These are phyloP conservation scores for Colletotrichum falcatum DNA, from an alignment of 2,329 filamentous ascomycete genomes.

Conservation along the genomic window DNA sequence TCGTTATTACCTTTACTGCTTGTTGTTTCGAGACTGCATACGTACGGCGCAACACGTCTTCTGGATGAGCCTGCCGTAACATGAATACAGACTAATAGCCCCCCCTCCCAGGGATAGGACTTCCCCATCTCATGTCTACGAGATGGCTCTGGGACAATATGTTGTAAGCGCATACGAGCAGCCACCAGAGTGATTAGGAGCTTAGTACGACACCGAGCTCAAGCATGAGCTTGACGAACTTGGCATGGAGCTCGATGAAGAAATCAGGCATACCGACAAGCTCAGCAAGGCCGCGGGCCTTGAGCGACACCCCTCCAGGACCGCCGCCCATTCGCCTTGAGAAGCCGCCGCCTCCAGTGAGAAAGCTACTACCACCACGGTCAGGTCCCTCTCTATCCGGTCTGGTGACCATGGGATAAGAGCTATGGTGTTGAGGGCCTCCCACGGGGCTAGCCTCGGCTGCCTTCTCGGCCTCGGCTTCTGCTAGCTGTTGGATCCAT, in stretches of 20 bases:
- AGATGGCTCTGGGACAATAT: neutral
- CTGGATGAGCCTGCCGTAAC: neutral
- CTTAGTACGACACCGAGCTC: slow-evolving; percentile 68
- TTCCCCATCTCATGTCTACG: neutral
- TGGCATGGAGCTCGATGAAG: slow-evolving; percentile 74
- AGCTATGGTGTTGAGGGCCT: slow-evolving; percentile 55
- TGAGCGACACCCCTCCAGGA: slow-evolving; percentile 66
- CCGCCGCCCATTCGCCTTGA: slow-evolving; percentile 69
- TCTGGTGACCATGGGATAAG: slow-evolving; percentile 13
- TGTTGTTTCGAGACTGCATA: neutral
- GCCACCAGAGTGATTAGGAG: slow-evolving; percentile 50
- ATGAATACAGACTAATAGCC: neutral
- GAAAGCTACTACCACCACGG: slow-evolving; percentile 65
- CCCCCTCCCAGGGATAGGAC: neutral
- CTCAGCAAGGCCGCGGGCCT: slow-evolving; percentile 72
- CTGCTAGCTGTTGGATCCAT: slow-evolving; percentile 75
- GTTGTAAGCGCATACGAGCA: slow-evolving; percentile 30
- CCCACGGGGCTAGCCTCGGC: slow-evolving; percentile 57
- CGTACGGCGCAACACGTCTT: neutral
- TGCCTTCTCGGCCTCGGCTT: slow-evolving; percentile 70
- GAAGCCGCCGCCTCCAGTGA: slow-evolving; percentile 67
- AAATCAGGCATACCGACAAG: slow-evolving; percentile 75
- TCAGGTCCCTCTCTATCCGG: slow-evolving; percentile 44
- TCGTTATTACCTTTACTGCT: slow-evolving; percentile 41
- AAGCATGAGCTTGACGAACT: slow-evolving; percentile 72